Evolutionary conservation across 2,329 filamentous ascomycete genomes (phyloP).

Genomic region (Penicillium sp.): DNA sequence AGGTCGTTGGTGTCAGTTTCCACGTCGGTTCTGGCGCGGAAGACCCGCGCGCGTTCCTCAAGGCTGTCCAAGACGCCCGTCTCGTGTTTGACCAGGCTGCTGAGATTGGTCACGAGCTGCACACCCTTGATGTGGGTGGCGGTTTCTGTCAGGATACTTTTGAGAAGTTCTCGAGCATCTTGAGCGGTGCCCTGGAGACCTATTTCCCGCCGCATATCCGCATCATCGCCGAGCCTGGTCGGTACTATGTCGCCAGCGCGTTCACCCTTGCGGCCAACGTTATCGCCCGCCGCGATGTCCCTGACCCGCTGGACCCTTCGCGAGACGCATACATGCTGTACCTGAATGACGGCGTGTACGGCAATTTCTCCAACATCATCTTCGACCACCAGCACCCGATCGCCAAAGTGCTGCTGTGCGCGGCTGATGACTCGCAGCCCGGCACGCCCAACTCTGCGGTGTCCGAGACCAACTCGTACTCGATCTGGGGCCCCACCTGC

Average conservation of each 20-base stretch:
- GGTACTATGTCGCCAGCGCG: constrained; percentile 90
- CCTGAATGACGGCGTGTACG: constrained; percentile 95
- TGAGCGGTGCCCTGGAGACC: constrained; percentile 77
- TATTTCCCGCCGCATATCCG: constrained; percentile 83
- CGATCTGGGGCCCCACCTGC: constrained; percentile 96
- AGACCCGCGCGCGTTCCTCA: constrained; percentile 86
- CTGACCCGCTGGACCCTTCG: constrained; percentile 59
- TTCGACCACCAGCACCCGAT: constrained; percentile 95
- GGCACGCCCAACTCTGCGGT: constrained; percentile 43
- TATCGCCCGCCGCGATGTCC: constrained; percentile 88
- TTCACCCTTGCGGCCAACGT: constrained; percentile 96
- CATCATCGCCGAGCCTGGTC: constrained; percentile 93
- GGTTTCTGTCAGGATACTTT: constrained; percentile 92
- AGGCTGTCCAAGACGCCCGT: constrained; percentile 87
- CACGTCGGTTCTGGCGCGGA: constrained; percentile 96
- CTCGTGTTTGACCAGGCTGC: constrained; percentile 83
- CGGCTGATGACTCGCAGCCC: constrained; percentile 61
- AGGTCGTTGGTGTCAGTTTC: constrained; percentile 95
- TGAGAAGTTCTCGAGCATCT: constrained; percentile 80
- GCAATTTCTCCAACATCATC: constrained; percentile 99
- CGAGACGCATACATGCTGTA: constrained; percentile 85
- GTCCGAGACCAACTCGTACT: constrained; percentile 71
- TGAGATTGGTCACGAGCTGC: constrained; percentile 74
- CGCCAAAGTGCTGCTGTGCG: constrained; percentile 75
- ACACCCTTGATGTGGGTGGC: constrained; percentile 89